Conservation (phyloP, 768 basidiomycete genomes). For the Hydnomerulius pinastri region DNA sequence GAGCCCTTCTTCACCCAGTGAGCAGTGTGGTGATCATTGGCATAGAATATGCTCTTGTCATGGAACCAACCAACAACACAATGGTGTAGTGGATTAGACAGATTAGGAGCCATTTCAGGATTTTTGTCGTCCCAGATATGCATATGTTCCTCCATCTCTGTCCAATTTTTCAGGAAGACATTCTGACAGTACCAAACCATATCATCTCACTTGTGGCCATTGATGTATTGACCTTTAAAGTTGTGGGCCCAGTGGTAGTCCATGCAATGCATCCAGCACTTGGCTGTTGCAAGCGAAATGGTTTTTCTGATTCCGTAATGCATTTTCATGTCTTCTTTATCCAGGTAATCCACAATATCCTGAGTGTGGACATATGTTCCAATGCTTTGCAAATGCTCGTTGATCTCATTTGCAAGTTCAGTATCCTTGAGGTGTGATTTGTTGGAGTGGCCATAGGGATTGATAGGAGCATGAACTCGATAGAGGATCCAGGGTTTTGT, state of each 20-base stretch:
- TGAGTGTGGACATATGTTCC: constrained; percentile 25
- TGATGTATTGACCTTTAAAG: constrained; percentile 27
- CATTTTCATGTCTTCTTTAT: constrained; percentile 5
- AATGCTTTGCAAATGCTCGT: constrained; percentile 7
- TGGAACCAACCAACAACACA: constrained; percentile 27
- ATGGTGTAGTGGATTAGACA: background rate
- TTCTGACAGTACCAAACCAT: constrained; percentile 30
- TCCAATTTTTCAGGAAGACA: constrained; percentile 20
- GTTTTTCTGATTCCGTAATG: constrained; percentile 13
- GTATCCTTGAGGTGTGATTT: background rate
- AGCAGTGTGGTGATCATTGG: constrained; percentile 25
- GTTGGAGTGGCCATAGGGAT: background rate
- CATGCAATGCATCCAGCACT: constrained; percentile 23
- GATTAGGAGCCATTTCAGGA: background rate
- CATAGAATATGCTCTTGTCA: constrained; percentile 38
- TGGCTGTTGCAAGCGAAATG: constrained; percentile 23
- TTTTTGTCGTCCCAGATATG: background rate
- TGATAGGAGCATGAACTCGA: background rate
- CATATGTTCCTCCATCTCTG: background rate
- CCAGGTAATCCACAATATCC: constrained; percentile 22
- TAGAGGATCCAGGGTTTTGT: background rate
- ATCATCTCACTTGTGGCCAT: constrained; percentile 35
- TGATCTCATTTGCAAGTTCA: background rate
- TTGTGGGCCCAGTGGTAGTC: constrained; percentile 22
- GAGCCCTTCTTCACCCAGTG: constrained; percentile 24